Evolutionary conservation across 108 stramenopile genomes (phyloP).

Genomic region (Aurantiochytrium sp.): DNA sequence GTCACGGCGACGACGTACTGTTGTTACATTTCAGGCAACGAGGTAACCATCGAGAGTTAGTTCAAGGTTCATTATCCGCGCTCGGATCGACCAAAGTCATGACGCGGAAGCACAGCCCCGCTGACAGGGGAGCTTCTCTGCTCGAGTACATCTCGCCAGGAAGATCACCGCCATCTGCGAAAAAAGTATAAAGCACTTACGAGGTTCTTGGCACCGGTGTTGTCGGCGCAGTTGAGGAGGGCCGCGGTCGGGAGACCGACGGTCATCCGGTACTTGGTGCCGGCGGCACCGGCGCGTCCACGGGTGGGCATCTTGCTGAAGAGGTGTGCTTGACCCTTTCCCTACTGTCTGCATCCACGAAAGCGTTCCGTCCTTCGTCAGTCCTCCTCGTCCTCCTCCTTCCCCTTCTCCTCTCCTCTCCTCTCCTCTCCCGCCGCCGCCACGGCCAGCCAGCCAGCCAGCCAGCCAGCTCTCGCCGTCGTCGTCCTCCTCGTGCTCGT

Average conservation of each 20-base stretch:
- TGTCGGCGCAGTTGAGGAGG: slow-evolving; percentile 99
- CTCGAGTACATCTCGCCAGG: background rate
- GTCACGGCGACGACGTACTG: slow-evolving; percentile 89
- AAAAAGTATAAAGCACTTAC: background rate
- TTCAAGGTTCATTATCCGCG: no score
- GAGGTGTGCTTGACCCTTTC: background rate
- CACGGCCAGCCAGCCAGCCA: no score
- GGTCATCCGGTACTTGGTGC: slow-evolving; percentile 95
- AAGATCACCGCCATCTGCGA: background rate
- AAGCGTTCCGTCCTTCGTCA: no score
- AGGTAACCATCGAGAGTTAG: no score
- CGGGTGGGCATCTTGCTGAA: background rate
- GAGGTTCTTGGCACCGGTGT: slow-evolving; percentile 99
- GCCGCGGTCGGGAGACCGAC: slow-evolving; percentile 97
- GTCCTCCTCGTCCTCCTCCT: no score
- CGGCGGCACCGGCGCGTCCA: slow-evolving; percentile 58
- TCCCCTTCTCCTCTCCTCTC: no score
- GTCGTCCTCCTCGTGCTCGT: no score
- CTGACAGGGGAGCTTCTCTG: background rate
- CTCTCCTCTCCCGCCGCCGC: no score
- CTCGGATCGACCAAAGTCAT: no score
- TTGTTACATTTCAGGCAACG: background rate
- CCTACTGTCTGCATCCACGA: no score
- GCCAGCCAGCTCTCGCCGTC: no score
- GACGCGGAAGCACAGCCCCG: no score